Evolutionary conservation across 2,329 filamentous ascomycete species (phyloP).

Genomic region (Grosmannia serpens): DNA sequence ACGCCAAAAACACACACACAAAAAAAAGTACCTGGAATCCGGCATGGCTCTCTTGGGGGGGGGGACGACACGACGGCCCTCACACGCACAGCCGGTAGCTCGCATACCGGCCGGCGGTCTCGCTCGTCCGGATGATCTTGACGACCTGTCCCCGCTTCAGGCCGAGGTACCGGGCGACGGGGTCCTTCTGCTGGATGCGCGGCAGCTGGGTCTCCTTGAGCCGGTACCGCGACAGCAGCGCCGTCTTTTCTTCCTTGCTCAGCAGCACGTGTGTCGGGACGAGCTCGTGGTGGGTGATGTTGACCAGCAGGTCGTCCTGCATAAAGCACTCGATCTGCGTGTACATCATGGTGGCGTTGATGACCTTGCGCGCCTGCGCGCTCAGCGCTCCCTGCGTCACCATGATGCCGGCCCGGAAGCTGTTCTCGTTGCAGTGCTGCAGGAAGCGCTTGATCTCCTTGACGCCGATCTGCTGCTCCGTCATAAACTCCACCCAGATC

Average conservation of each 20-base stretch:
- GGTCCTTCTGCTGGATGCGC: slow-evolving; percentile 81
- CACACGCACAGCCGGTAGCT: slow-evolving; percentile 71
- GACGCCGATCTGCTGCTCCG: slow-evolving; percentile 69
- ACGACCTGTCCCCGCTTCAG: slow-evolving; percentile 88
- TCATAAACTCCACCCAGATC: slow-evolving; percentile 87
- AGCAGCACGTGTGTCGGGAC: slow-evolving; percentile 89
- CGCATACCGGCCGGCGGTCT: slow-evolving; percentile 92
- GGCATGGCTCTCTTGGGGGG: background rate
- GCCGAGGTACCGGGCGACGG: slow-evolving; percentile 84
- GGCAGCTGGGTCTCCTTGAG: slow-evolving; percentile 97
- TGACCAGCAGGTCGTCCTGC: slow-evolving; percentile 91
- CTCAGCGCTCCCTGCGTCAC: slow-evolving; percentile 75
- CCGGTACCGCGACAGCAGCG: slow-evolving; percentile 77
- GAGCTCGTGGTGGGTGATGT: slow-evolving; percentile 95
- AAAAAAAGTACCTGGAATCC: background rate
- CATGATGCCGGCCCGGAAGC: slow-evolving; percentile 85
- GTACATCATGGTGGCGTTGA: slow-evolving; percentile 62
- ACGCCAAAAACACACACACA: background rate
- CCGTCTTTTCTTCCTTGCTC: slow-evolving; percentile 78
- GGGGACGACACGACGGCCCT: slow-evolving; percentile 11
- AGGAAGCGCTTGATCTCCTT: slow-evolving; percentile 88
- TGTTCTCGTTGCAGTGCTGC: slow-evolving; percentile 64
- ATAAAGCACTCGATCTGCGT: slow-evolving; percentile 89
- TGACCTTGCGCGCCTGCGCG: slow-evolving; percentile 75
- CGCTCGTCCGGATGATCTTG: slow-evolving; percentile 92